These are phyloP conservation scores for Alternaria burnsii DNA, from an alignment of 2,329 filamentous ascomycete species.

Conservation along the genomic window DNA sequence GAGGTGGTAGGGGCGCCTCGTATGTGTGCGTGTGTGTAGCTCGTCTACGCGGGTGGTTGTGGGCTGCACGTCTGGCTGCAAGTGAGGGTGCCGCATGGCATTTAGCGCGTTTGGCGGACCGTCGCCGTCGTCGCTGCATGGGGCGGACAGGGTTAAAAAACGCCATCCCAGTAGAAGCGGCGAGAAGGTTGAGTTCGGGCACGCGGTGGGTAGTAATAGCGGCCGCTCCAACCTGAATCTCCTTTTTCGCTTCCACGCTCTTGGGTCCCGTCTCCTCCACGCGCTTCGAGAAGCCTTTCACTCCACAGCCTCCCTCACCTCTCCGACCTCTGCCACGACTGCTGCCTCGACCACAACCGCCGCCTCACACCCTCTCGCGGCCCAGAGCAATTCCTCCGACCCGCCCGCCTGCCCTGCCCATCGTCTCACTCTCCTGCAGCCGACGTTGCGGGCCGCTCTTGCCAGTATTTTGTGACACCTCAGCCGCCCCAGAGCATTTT, in stretches of 20 bases:
- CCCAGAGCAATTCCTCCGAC: slow-evolving; percentile 3
- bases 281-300: slow-evolving; percentile 43
- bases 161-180: slow-evolving; percentile 36
- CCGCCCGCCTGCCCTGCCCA: slow-evolving; percentile 4
- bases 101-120: slow-evolving; percentile 33
- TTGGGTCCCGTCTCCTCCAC: slow-evolving; percentile 44
- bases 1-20: slow-evolving; percentile 1
- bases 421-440: slow-evolving; percentile 41
- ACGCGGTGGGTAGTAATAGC: slow-evolving; percentile 43
- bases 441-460: slow-evolving; percentile 42
- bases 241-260: slow-evolving; percentile 46
- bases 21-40: not conserved
- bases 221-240: slow-evolving; percentile 45
- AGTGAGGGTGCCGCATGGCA: slow-evolving; percentile 21
- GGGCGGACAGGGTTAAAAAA: slow-evolving; percentile 31
- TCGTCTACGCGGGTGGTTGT: slow-evolving; percentile 6
- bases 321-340: slow-evolving; percentile 2
- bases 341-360: not conserved
- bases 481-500: slow-evolving; percentile 27
- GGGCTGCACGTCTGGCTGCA: slow-evolving; percentile 17
- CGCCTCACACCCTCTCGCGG: slow-evolving; percentile 5
- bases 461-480: slow-evolving; percentile 41
- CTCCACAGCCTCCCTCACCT: slow-evolving; percentile 21
- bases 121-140: slow-evolving; percentile 36
- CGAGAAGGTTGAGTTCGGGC: slow-evolving; percentile 40